Conservation (phyloP, 305 asterid genomes). For the Ilex paraguariensis region DNA sequence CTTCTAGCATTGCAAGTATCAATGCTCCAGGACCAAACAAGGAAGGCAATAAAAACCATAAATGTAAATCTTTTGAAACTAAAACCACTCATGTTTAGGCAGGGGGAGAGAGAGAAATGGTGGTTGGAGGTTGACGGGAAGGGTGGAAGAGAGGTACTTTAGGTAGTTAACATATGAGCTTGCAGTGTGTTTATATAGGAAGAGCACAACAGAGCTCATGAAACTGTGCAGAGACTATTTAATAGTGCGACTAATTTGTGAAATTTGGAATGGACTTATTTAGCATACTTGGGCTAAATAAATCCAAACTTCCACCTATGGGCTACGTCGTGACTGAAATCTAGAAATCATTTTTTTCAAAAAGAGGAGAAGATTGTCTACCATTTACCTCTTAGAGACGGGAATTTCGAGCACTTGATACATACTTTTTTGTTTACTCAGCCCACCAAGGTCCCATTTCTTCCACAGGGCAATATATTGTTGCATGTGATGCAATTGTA, state of each 20-base stretch:
- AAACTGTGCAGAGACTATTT: constrained; percentile 1
- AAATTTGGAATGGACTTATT: constrained; percentile 19
- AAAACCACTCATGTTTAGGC: constrained; percentile 23
- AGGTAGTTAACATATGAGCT: constrained; percentile 32
- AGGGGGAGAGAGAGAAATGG: constrained; percentile 2
- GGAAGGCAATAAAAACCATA: constrained; percentile 32
- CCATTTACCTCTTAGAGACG: too few relatives aligned
- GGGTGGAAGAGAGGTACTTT: background rate
- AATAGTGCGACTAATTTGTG: constrained; percentile 16
- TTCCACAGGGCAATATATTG: constrained; percentile 20
- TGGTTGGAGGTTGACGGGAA: background rate
- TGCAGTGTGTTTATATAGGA: constrained; percentile 48
- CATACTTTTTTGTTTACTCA: too few relatives aligned
- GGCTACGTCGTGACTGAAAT: too few relatives aligned
- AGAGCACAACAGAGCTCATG: background rate
- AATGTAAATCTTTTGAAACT: constrained; percentile 49
- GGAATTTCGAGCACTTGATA: too few relatives aligned
- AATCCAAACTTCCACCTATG: too few relatives aligned
- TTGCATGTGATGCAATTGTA: background rate
- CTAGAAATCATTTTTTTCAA: too few relatives aligned
- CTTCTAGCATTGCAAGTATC: constrained; percentile 69
- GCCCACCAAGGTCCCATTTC: constrained; percentile 22
- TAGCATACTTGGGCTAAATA: background rate
- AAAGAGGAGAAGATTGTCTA: too few relatives aligned
- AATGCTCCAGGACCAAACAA: constrained; percentile 46